phyloP scores from a whole-genome alignment of 164 flowering plant species.

The Magnolia kwangsiensis region DNA sequence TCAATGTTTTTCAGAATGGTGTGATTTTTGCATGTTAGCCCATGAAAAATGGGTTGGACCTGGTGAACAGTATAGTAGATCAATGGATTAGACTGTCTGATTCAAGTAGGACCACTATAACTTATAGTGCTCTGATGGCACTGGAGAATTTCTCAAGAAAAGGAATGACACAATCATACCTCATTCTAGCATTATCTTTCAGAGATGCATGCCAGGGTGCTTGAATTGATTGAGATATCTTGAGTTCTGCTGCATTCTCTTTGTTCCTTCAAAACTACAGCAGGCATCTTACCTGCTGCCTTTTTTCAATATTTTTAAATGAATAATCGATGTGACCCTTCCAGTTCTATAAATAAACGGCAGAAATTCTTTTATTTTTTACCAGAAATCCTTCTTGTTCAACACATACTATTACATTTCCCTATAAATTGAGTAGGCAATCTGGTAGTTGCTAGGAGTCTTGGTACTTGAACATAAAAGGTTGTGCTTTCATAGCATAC shows the following conservation, averaged over 20 bases:
- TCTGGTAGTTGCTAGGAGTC: background rate
- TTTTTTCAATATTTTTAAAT: background rate
- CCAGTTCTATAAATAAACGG: background rate
- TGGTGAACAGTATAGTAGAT: no score
- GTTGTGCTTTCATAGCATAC: background rate
- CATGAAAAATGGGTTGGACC: no score
- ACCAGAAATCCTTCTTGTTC: background rate
- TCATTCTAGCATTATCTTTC: background rate
- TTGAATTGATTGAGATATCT: background rate
- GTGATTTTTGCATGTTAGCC: no score
- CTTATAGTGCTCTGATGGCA: no score
- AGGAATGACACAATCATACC: no score
- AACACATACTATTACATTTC: background rate
- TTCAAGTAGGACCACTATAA: no score
- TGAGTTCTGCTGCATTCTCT: no score
- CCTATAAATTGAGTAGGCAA: background rate
- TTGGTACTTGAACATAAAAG: background rate
- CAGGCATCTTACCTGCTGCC: background rate
- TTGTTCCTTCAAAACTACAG: no score
- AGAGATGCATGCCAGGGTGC: background rate
- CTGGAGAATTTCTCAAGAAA: no score
- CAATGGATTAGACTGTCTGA: no score
- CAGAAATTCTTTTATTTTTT: background rate
- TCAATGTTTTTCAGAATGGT: no score
- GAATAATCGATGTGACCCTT: background rate